Evolutionary conservation across 1,284 basidiomycete species (phyloP).

Genomic region (Violaceomyces palustris): DNA sequence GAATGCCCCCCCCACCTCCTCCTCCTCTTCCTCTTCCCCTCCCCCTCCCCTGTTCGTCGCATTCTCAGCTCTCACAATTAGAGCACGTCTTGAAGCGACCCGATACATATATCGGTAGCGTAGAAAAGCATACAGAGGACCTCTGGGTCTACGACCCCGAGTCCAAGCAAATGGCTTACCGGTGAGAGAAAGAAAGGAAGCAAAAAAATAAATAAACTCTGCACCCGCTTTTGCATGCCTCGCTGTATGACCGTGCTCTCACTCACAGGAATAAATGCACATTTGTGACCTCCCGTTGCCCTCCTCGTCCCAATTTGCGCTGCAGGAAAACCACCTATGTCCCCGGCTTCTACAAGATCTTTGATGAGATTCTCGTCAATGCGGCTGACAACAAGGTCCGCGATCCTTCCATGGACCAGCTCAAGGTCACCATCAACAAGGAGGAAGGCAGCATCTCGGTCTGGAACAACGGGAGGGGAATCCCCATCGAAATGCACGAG

Average conservation of each 20-base stretch:
- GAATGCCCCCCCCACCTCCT: not conserved
- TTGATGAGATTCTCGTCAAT: slow-evolving; percentile 98
- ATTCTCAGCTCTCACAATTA: slow-evolving; percentile 93
- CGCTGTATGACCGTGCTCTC: too few relatives aligned
- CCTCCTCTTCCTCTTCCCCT: slow-evolving; percentile 15
- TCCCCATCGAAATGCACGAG: slow-evolving; percentile 89
- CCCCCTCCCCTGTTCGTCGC: too few relatives aligned
- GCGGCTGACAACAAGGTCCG: slow-evolving; percentile 94
- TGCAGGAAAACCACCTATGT: slow-evolving; percentile 77
- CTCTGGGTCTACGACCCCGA: slow-evolving; percentile 50
- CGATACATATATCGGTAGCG: slow-evolving; percentile 83
- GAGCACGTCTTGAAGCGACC: slow-evolving; percentile 95
- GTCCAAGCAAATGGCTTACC: slow-evolving; percentile 46
- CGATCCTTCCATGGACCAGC: slow-evolving; percentile 46
- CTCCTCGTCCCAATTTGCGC: too few relatives aligned
- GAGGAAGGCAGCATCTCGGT: slow-evolving; percentile 84
- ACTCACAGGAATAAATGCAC: too few relatives aligned
- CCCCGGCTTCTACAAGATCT: slow-evolving; percentile 98
- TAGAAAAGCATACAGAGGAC: slow-evolving; percentile 48
- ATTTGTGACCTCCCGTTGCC: too few relatives aligned
- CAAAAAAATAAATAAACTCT: too few relatives aligned
- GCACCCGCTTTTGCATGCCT: too few relatives aligned
- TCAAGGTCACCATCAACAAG: slow-evolving; percentile 65
- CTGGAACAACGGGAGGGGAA: slow-evolving; percentile 92
- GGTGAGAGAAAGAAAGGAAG: too few relatives aligned